Evolutionary conservation across 495 filamentous ascomycete genomes (phyloP).

Genomic region (Xylaria nigripes): DNA sequence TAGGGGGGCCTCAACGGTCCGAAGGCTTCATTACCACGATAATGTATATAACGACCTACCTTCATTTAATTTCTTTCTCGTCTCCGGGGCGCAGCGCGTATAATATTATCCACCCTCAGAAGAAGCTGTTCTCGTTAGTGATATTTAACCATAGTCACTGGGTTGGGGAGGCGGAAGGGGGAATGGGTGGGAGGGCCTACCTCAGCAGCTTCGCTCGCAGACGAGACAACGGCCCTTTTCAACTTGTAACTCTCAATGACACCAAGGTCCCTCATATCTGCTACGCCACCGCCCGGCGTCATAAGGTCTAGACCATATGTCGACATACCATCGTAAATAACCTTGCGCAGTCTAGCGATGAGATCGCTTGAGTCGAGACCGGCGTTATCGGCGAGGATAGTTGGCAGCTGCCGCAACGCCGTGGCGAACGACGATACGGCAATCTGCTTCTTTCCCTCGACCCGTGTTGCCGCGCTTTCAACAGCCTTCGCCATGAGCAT

Average conservation of each 20-base stretch:
- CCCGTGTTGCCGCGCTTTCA: slow-evolving; percentile 85
- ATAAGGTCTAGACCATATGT: slow-evolving; percentile 84
- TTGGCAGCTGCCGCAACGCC: slow-evolving; percentile 86
- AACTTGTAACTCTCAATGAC: slow-evolving; percentile 98
- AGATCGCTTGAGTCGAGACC: slow-evolving; percentile 92
- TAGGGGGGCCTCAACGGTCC: background rate
- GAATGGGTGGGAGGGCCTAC: slow-evolving; percentile 40
- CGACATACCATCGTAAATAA: slow-evolving; percentile 87
- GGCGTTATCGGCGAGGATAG: slow-evolving; percentile 94
- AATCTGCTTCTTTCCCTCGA: slow-evolving; percentile 91
- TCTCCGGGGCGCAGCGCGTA: slow-evolving; percentile 66
- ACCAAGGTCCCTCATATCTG: slow-evolving; percentile 92
- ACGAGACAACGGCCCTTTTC: slow-evolving; percentile 92
- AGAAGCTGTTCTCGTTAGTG: slow-evolving; percentile 48
- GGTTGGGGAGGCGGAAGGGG: background rate
- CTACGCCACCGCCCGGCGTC: slow-evolving; percentile 84
- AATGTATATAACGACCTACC: background rate
- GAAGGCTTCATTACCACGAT: background rate
- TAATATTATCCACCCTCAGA: slow-evolving; percentile 80
- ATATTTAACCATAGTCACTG: background rate
- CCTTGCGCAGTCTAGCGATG: slow-evolving; percentile 82
- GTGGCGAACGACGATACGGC: slow-evolving; percentile 85
- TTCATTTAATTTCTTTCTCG: slow-evolving; percentile 47
- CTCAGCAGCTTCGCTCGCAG: slow-evolving; percentile 92
- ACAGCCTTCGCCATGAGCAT: slow-evolving; percentile 99